Evolutionary conservation across 768 basidiomycete species (phyloP).

Genomic region (Fomitopsis pulvina): DNA sequence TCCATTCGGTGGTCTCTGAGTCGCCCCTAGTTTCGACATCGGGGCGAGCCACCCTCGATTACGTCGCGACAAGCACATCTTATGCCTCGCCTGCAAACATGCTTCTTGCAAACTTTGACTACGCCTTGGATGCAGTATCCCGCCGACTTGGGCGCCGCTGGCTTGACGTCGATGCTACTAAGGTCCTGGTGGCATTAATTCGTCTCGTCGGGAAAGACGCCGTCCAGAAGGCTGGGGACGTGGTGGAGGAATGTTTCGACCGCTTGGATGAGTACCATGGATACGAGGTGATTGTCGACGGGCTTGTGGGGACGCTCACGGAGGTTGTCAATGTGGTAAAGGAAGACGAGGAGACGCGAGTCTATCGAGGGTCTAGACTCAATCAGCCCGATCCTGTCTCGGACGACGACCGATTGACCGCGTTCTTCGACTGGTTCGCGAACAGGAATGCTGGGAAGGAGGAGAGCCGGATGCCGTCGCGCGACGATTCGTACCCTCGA

Average conservation of each 20-base stretch:
- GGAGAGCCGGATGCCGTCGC: conserved; percentile 19
- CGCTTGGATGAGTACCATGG: conserved; percentile 95
- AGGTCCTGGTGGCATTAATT: conserved; percentile 80
- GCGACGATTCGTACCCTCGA: conserved; percentile 49
- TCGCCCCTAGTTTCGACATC: conserved; percentile 61
- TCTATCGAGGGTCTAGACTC: conserved; percentile 6
- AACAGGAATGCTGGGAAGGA: conserved; percentile 34
- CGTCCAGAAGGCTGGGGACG: conserved; percentile 84
- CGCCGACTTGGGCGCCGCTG: conserved; percentile 73
- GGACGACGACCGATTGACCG: conserved; percentile 35
- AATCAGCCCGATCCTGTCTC: conserved; percentile 1
- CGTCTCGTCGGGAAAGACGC: conserved; percentile 82
- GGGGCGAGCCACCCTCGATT: conserved; percentile 67
- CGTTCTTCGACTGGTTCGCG: conserved; percentile 62
- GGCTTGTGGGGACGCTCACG: conserved; percentile 78
- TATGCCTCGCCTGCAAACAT: conserved; percentile 89
- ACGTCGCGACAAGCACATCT: conserved; percentile 66
- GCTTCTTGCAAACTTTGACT: conserved; percentile 92
- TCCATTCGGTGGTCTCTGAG: conserved; percentile 80
- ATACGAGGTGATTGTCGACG: conserved; percentile 80
- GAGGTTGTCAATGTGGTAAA: conserved; percentile 81
- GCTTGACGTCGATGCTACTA: conserved; percentile 84
- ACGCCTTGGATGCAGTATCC: conserved; percentile 86
- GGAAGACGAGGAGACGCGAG: conserved; percentile 34
- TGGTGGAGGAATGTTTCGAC: conserved; percentile 97